Evolutionary conservation across 805 yeast species (phyloP), one percentile per base, ranked within the genome.

Genomic region (Brettanomyces sp.): DNA sequence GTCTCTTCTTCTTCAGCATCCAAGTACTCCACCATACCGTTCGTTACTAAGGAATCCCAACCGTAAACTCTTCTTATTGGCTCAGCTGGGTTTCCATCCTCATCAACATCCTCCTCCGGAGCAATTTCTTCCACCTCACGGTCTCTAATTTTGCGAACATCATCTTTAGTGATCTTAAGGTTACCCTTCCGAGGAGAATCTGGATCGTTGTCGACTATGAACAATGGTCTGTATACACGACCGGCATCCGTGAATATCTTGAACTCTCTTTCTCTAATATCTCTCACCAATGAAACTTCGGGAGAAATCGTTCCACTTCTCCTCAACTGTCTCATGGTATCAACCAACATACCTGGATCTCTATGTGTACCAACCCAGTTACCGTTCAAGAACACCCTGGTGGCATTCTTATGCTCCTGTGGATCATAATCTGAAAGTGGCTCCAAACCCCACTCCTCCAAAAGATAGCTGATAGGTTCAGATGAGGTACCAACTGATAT

Each of bases 1-100:
- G 98, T 90, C 69, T 93, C 99, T 65, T 93, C 99, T 73, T 93
- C 99, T 67, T 93, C 99, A 9, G 98, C 99, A 68, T 93, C 99
- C 48, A 93, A 85, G 60, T 93, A 93, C 67, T 93, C 99, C 41
- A 91, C 91, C 46, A 91, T 74, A 62, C 99, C 99, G 51, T 81
- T 83, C 45, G 72, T 76, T 23, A 93, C 79, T 54, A 93, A 72
- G 5, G 89, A 79, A 2, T 83, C 73, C 99, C 99, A 93, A 3
- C 90, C 85, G 62, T 76, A 89, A 2, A 59, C 56, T 50, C 64
- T 56, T 47, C 58, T 56, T 11, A 68, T 63, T 36, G 67, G 68
- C 46, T 74, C 80, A 32, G 56, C 39, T 42, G 73, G 75, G 39
- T 68, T 72, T 22, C 79, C 80, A 13, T 69, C 67, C 39, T 67